Evolutionary conservation across 2,329 filamentous ascomycete genomes (phyloP).

Genomic region (Moelleriella libera): DNA sequence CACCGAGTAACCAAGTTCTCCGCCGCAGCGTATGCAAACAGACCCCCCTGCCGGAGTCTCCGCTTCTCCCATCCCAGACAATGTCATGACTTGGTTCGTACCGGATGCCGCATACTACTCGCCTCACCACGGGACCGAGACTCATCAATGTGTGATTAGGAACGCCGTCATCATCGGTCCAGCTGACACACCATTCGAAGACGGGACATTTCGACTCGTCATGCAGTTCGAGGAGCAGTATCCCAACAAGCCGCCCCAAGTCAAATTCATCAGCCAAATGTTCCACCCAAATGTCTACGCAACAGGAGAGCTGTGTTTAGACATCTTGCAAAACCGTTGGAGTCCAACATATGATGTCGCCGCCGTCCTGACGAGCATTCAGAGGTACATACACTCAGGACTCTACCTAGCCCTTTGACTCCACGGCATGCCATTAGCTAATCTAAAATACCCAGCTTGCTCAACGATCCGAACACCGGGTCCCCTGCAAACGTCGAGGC

Average conservation of each 20-base stretch:
- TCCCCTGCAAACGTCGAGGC: slow-evolving; percentile 96
- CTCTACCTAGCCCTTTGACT: background rate
- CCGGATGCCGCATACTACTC: background rate
- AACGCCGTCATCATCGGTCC: slow-evolving; percentile 97
- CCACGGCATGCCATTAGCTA: slow-evolving; percentile 11
- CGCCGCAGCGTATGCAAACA: slow-evolving; percentile 83
- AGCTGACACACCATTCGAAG: slow-evolving; percentile 93
- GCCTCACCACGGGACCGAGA: background rate
- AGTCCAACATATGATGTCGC: slow-evolving; percentile 98
- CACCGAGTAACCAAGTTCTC: too few relatives aligned
- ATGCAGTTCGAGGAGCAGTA: slow-evolving; percentile 99
- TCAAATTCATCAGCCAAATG: slow-evolving; percentile 99
- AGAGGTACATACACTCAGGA: slow-evolving; percentile 48
- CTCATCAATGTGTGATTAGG: slow-evolving; percentile 33
- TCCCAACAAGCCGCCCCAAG: slow-evolving; percentile 91
- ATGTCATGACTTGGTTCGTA: slow-evolving; percentile 87
- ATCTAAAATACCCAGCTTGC: slow-evolving; percentile 41
- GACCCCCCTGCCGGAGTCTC: slow-evolving; percentile 95
- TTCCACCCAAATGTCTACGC: slow-evolving; percentile 98
- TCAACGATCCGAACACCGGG: slow-evolving; percentile 98
- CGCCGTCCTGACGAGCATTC: slow-evolving; percentile 91
- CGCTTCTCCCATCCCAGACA: slow-evolving; percentile 87
- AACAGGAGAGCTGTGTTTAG: slow-evolving; percentile 88
- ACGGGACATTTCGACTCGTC: slow-evolving; percentile 91
- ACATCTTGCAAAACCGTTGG: slow-evolving; percentile 96